Base-by-base conservation (phyloP, 2,329 filamentous ascomycete species). In the Fusarium graminum region DNA sequence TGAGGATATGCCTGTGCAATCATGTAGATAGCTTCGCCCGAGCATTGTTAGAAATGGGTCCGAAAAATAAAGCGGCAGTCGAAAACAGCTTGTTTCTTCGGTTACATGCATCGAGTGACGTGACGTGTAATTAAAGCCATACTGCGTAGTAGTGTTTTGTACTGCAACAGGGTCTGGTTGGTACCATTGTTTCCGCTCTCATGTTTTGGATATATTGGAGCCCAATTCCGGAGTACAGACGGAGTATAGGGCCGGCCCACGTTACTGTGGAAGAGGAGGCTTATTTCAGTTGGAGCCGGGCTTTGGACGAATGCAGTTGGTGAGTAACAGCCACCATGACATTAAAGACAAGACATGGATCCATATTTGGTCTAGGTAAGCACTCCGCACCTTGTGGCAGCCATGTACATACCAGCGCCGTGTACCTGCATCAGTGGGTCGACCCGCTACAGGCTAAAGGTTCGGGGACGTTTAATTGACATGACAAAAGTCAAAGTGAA, bases 351-450 rank as follows among this genome's bases (percentile, higher is more conserved):
- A 22, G 22, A 34, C n/a, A 34, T 16, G 32, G 32, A 34, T n/a
- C 32, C 14, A n/a, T 16, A n/a, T n/a, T 36, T 36, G 34, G n/a
- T 36, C 34, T 36, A 34, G 16, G 32, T 36, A 34, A 34, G 32
- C 50, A 34, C 32, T 34, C 32, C 32, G 14, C n/a, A 34, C 14
- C 14, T 34, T 34, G 14, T 34, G 32, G 16, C 32, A 34, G 32
- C 14, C 32, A 36, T n/a, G 34, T 36, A 36, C 22, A 6, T 36
- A 36, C 34, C 49, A 64, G 52, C 34, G 39, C 47, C 63, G 36
- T 43, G 65, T 68, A 68, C 65, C 65, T 68, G 65, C 65, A 68
- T 68, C 55, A 55, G 56, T 68, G 61, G 65, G 65, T 45, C 56
- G 30, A 51, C 52, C 44, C 50, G 29, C 43, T 38, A 45, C 30